A percentile compares a stretch with the other conserved stretches of the same genome.
Conservation (phyloP, 148 eudicot genomes). For the Arbutus unedo region DNA sequence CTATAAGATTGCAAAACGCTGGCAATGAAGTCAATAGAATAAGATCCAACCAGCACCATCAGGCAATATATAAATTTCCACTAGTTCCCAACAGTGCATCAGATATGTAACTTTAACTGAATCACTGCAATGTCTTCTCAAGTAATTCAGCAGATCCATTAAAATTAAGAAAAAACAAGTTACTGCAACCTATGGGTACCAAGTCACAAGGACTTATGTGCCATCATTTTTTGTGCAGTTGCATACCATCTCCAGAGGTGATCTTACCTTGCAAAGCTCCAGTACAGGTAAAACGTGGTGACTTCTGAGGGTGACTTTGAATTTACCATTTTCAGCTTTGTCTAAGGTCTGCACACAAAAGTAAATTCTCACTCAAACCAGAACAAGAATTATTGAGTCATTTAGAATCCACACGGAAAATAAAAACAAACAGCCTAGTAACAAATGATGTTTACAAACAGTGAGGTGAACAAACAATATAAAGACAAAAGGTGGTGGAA, state of each 20-base stretch:
- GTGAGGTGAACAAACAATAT: background rate
- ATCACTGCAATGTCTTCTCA: too few relatives aligned
- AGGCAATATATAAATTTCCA: background rate
- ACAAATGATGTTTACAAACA: background rate
- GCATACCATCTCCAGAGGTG: constrained; percentile 4
- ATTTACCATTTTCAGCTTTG: constrained; percentile 54
- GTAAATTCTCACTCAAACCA: background rate
- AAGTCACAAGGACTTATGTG: background rate
- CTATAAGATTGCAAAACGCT: background rate
- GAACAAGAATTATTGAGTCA: background rate
- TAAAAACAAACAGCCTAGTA: background rate
- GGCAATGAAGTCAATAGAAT: background rate
- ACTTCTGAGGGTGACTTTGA: constrained; percentile 65
- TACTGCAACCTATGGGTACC: background rate
- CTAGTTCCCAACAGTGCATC: background rate
- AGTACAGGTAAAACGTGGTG: constrained; percentile 75
- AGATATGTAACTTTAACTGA: background rate
- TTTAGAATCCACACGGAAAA: background rate
- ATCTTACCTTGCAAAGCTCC: constrained; percentile 77
- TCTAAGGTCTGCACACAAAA: constrained; percentile 58
- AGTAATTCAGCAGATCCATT: background rate
- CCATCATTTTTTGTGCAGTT: background rate
- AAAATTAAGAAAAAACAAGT: background rate
- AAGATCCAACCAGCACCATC: background rate
- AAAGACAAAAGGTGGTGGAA: background rate